Evolutionary conservation across 441 rosid genomes (phyloP).

Genomic region (Populus hybrid): DNA sequence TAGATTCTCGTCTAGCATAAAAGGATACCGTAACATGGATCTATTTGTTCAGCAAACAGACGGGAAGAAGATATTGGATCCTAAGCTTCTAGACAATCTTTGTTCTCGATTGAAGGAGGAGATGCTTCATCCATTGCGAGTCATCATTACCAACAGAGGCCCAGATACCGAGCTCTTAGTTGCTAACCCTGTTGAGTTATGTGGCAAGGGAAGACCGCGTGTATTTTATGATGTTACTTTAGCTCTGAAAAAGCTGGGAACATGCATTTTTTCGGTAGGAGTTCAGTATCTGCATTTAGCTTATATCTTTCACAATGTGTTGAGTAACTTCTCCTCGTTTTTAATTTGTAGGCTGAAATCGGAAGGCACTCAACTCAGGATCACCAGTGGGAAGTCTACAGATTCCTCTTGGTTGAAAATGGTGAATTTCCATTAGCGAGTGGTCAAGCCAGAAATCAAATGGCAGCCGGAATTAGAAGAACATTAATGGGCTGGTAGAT

Average conservation of each 20-base stretch:
- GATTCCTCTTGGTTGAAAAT: slow-evolving; percentile 66
- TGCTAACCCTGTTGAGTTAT: slow-evolving; percentile 88
- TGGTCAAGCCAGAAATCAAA: slow-evolving; percentile 40
- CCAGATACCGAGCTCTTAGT: slow-evolving; percentile 81
- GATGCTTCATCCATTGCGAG: slow-evolving; percentile 84
- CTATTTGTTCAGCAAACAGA: slow-evolving; percentile 66
- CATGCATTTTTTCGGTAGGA: slow-evolving; percentile 76
- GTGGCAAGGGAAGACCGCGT: slow-evolving; percentile 80
- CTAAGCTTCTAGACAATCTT: slow-evolving; percentile 44
- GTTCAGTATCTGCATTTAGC: background rate
- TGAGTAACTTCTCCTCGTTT: background rate
- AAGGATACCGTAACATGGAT: slow-evolving; percentile 58
- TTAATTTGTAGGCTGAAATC: slow-evolving; percentile 57
- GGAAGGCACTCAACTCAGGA: slow-evolving; percentile 54
- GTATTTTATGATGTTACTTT: slow-evolving; percentile 81
- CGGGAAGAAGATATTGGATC: slow-evolving; percentile 70
- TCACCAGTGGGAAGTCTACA: slow-evolving; percentile 84
- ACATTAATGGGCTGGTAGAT: slow-evolving; percentile 77
- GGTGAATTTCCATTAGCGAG: slow-evolving; percentile 31
- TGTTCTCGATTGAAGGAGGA: slow-evolving; percentile 67
- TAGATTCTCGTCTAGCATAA: slow-evolving; percentile 51
- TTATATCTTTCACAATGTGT: background rate
- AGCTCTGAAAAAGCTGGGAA: slow-evolving; percentile 62
- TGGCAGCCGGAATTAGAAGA: slow-evolving; percentile 61
- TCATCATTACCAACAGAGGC: slow-evolving; percentile 65